Base-by-base conservation (phyloP, 2,329 filamentous ascomycete species). In the Cryphonectria parasitica region DNA sequence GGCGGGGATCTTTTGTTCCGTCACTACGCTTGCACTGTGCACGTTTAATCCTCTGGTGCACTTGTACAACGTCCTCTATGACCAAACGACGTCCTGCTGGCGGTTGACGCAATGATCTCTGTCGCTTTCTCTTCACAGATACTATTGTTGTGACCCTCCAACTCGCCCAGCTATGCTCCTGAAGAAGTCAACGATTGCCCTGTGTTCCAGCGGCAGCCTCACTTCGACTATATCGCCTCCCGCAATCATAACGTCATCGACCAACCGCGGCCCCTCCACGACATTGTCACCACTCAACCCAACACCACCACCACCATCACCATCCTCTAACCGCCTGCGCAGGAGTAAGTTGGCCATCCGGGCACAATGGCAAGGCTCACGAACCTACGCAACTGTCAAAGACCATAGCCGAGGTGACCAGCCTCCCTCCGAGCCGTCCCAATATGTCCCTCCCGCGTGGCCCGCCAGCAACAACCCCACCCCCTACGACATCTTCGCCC, bases 401-500 rank as follows among this genome's bases (percentile, higher is more conserved):
- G 64, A 76, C 25, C 62, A 66, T 25, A 8, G n/a, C 10, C 54
- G 39, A n/a, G 3, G 22, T 54, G n/a, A 70, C 11, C 62, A 65
- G 25, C 54, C 13, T 15, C 5, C 66, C 15, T 43, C 36, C 28
- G 41, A 66, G 8, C 1, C 39, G n/a, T 28, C 52, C 19, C 31
- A 64, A 43, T 28, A 28, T 36, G 54, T 45, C 45, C 22, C 63
- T 25, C 71, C 69, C 39, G 64, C 66, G 5, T 89, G 88, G 88
- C 87, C 88, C 2, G 77, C 79, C 6, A 77, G 79, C 7, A 72
- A 77, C 28, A 77, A 85, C 56, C 93, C 92, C 0, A 95, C 95
- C 0, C 96, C 96, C 0, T 98, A 99, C 82, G 93, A 98, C 77
- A 93, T 99, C 78, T 90, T 98, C 77, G 85, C 87, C 72, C 80